These are phyloP conservation scores for Leishmania arabica DNA, from an alignment of 208 protist genomes.

Conservation along the genomic window DNA sequence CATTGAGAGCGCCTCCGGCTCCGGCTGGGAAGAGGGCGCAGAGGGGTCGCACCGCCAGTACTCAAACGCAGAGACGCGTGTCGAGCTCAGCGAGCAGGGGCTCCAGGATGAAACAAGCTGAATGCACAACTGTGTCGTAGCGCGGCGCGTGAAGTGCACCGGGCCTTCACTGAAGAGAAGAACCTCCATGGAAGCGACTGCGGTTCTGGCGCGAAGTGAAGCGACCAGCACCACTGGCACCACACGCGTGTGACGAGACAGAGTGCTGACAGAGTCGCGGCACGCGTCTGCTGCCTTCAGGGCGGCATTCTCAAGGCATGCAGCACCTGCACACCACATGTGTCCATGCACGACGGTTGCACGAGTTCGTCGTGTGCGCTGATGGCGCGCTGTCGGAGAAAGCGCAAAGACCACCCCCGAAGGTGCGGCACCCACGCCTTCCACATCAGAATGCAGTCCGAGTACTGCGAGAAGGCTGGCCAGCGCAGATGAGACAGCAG, in stretches of 20 bases:
- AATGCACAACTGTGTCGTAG: constrained; percentile 11
- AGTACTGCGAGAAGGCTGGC: background rate
- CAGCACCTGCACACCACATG: constrained; percentile 47
- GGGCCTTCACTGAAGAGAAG: constrained; percentile 36
- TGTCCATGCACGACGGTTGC: constrained; percentile 49
- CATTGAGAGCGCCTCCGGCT: background rate
- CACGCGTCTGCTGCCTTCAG: background rate
- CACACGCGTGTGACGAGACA: constrained; percentile 18
- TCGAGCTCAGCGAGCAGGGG: constrained; percentile 24
- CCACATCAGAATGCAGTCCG: constrained; percentile 4
- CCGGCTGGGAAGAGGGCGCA: background rate
- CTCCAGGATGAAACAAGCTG: constrained; percentile 68
- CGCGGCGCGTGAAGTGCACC: constrained; percentile 31
- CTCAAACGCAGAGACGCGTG: constrained; percentile 52
- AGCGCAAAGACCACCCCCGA: constrained; percentile 6
- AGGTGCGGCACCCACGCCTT: background rate
- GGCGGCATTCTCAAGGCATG: background rate
- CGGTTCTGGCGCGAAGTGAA: background rate
- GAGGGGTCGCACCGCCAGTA: constrained; percentile 38
- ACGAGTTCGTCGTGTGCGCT: background rate
- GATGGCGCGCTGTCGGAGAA: constrained; percentile 3
- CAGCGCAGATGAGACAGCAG: background rate
- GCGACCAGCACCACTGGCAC: constrained; percentile 29
- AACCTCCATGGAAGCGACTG: constrained; percentile 3
- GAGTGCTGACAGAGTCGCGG: constrained; percentile 12